Evolutionary conservation across 1,284 basidiomycete genomes (phyloP).

Genomic region (Cryptococcus jaspeensis): DNA sequence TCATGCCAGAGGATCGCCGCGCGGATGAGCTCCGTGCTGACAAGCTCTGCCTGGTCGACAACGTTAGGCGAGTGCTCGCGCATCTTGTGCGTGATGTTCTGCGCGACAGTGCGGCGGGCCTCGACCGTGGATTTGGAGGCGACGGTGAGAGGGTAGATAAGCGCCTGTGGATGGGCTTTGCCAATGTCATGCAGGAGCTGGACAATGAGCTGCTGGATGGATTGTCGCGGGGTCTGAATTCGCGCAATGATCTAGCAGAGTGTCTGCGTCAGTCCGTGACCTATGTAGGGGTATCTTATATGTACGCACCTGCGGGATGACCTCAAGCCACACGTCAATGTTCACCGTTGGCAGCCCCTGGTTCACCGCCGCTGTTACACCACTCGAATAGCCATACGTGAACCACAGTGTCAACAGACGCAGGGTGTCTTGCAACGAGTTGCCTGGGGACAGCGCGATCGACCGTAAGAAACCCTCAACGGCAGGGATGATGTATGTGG

Average conservation of each 20-base stretch:
- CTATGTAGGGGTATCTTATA: background rate
- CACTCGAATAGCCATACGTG: slow-evolving; percentile 89
- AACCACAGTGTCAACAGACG: slow-evolving; percentile 97
- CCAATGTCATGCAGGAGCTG: slow-evolving; percentile 89
- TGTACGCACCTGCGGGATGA: slow-evolving; percentile 86
- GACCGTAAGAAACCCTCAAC: slow-evolving; percentile 98
- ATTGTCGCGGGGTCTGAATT: slow-evolving; percentile 88
- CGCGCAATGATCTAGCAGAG: slow-evolving; percentile 84
- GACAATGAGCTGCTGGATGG: slow-evolving; percentile 87
- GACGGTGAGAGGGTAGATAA: slow-evolving; percentile 97
- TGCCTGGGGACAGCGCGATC: slow-evolving; percentile 83
- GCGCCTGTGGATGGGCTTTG: slow-evolving; percentile 93
- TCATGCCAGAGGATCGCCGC: slow-evolving; percentile 99
- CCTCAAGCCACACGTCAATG: slow-evolving; percentile 98
- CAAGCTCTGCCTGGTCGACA: slow-evolving; percentile 87
- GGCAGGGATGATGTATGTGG: slow-evolving; percentile 87
- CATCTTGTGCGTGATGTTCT: slow-evolving; percentile 90
- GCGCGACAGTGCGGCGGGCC: slow-evolving; percentile 78
- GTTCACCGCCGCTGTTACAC: slow-evolving; percentile 86
- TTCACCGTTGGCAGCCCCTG: slow-evolving; percentile 86
- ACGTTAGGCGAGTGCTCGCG: slow-evolving; percentile 84
- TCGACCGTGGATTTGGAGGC: slow-evolving; percentile 93
- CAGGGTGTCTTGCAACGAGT: slow-evolving; percentile 92
- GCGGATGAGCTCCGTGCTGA: slow-evolving; percentile 93
- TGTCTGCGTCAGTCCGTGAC: background rate